These are phyloP conservation scores for Ajuga reptans DNA, from an alignment of 305 asterid genomes.

Conservation along the genomic window DNA sequence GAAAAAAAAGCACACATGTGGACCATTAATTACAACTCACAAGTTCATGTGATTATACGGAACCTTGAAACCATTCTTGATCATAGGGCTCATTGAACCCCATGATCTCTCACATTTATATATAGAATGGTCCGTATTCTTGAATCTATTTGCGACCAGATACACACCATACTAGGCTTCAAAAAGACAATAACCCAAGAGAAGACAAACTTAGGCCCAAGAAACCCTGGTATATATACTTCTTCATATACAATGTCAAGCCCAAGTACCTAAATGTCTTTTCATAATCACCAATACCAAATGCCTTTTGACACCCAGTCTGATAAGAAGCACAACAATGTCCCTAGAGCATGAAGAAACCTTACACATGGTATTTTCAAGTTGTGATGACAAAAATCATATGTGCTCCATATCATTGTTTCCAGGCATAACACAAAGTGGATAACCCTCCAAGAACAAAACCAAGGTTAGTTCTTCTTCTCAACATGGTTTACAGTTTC, in stretches of 20 bases:
- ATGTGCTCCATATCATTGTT: neutral
- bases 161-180: neutral
- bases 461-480: neutral
- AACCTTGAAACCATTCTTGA: neutral
- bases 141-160: neutral
- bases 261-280: neutral
- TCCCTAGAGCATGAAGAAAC: neutral
- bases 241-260: neutral
- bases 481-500: neutral
- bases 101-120: neutral
- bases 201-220: neutral
- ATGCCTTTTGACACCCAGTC: neutral
- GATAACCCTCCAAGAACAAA: neutral
- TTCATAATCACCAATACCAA: neutral
- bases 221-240: neutral
- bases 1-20: neutral
- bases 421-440: neutral
- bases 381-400: neutral
- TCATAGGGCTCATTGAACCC: neutral
- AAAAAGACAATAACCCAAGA: neutral
- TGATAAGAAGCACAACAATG: neutral
- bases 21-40: neutral
- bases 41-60: neutral
- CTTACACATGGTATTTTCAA: neutral
- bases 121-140: neutral